Percentiles rank a stretch among this genome's conserved stretches.
Conservation (phyloP, 306 rosid species). For the Acacia acuminata region DNA sequence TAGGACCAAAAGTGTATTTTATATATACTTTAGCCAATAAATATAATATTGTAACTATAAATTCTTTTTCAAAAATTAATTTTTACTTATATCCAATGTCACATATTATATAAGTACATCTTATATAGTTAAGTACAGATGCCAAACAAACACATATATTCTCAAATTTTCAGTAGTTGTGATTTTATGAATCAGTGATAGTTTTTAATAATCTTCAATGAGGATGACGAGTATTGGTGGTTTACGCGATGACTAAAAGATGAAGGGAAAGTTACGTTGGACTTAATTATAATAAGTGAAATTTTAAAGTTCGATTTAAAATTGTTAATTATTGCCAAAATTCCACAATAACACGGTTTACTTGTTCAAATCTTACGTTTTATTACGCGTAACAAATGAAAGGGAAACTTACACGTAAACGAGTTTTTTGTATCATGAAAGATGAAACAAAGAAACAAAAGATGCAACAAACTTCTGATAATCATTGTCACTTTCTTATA, state of each 20-base stretch:
- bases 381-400: neutral
- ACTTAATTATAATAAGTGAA: too few relatives aligned
- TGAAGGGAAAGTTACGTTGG: neutral
- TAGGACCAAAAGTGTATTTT: too few relatives aligned
- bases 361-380: neutral
- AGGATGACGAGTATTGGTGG: neutral
- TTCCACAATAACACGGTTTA: constrained; percentile 22
- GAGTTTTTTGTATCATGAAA: neutral
- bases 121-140: neutral
- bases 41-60: too few relatives aligned
- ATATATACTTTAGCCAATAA: too few relatives aligned
- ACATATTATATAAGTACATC: neutral
- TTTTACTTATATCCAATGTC: neutral
- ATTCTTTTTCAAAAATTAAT: too few relatives aligned
- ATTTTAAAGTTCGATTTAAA: neutral
- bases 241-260: neutral
- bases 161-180: neutral
- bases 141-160: neutral
- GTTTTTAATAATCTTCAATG: neutral
- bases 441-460: neutral
- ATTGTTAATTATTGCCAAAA: neutral
- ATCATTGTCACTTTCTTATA: constrained; percentile 4
- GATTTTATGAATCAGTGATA: neutral
- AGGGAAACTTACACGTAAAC: constrained; percentile 8
- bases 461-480: neutral